Percentiles rank a stretch among this genome's conserved stretches.
These are phyloP conservation scores for Cordyceps pruinosa DNA, from an alignment of 2,329 filamentous ascomycete genomes.

Conservation along the genomic window DNA sequence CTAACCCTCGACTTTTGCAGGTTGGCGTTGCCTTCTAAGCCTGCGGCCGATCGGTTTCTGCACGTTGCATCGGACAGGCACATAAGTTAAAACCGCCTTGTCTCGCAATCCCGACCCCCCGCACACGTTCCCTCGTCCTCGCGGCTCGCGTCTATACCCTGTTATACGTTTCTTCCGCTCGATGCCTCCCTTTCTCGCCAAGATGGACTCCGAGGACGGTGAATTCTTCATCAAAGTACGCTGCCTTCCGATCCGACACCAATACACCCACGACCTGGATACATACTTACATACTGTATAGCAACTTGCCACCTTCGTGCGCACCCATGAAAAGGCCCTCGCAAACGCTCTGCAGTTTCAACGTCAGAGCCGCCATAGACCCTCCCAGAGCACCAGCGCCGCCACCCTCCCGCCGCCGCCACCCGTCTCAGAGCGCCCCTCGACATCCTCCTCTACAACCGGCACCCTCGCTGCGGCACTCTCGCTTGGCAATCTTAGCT, in stretches of 20 bases:
- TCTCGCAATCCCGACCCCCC: neutral
- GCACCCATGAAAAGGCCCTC: constrained; percentile 92
- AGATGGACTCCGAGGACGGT: constrained; percentile 85
- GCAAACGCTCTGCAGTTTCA: constrained; percentile 85
- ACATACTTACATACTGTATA: constrained; percentile 38
- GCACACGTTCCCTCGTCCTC: neutral
- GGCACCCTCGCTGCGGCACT: constrained; percentile 75
- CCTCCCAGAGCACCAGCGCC: constrained; percentile 58
- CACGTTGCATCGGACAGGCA: neutral
- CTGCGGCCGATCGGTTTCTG: constrained; percentile 9
- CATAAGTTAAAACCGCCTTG: neutral
- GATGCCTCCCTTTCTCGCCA: constrained; percentile 38
- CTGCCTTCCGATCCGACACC: neutral
- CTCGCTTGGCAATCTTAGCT: constrained; percentile 76
- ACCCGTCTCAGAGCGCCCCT: constrained; percentile 53
- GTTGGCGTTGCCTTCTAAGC: constrained; percentile 11
- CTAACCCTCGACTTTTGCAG: neutral
- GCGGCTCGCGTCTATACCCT: neutral
- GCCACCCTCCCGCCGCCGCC: constrained; percentile 49
- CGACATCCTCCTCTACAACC: constrained; percentile 62
- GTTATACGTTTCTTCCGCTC: neutral
- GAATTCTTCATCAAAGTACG: constrained; percentile 80
- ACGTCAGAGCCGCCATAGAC: constrained; percentile 64
- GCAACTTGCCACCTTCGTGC: constrained; percentile 94
- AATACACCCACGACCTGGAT: constrained; percentile 13